Evolutionary conservation across 2,329 filamentous ascomycete genomes (phyloP).

Genomic region (Penicillium brasilianum): DNA sequence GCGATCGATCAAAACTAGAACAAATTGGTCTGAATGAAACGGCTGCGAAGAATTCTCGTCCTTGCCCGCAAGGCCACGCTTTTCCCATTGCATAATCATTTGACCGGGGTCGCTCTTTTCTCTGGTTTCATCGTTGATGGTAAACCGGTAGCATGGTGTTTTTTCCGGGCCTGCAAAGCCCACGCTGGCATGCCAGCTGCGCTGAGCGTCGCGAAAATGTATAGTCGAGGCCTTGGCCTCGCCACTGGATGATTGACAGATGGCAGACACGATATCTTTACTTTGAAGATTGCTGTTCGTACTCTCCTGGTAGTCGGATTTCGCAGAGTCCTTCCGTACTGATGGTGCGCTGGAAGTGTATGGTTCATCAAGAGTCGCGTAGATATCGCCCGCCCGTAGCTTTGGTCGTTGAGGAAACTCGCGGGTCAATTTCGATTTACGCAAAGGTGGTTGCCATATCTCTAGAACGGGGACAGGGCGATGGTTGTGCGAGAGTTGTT

Average conservation of each 20-base stretch:
- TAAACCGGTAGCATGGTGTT: slow-evolving; percentile 24
- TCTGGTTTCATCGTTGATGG: slow-evolving; percentile 14
- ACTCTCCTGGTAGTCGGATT: slow-evolving; percentile 4
- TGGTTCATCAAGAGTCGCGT: slow-evolving; percentile 35
- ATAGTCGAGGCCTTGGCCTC: slow-evolving; percentile 12
- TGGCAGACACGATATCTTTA: slow-evolving; percentile 27
- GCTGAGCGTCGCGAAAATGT: slow-evolving; percentile 26
- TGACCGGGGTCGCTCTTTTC: slow-evolving; percentile 8
- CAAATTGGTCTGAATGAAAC: slow-evolving; percentile 20
- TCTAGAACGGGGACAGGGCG: slow-evolving; percentile 39
- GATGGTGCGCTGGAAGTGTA: slow-evolving; percentile 22
- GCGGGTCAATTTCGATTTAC: slow-evolving; percentile 32
- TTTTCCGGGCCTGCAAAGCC: slow-evolving; percentile 11
- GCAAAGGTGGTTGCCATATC: slow-evolving; percentile 37
- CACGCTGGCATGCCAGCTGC: slow-evolving; percentile 24
- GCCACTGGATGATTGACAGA: slow-evolving; percentile 19
- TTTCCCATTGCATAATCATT: slow-evolving; percentile 34
- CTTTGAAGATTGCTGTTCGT: not conserved
- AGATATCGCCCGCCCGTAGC: slow-evolving; percentile 34
- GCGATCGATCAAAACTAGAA: slow-evolving; percentile 32
- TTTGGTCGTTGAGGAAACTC: slow-evolving; percentile 30
- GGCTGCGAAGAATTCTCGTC: slow-evolving; percentile 1
- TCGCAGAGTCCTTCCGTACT: slow-evolving; percentile 2
- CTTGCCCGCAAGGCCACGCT: slow-evolving; percentile 12
- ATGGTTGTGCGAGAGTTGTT: slow-evolving; percentile 34